phyloP scores from a whole-genome alignment of 2,329 filamentous ascomycete species.

The Paraconiothyrium sp. region DNA sequence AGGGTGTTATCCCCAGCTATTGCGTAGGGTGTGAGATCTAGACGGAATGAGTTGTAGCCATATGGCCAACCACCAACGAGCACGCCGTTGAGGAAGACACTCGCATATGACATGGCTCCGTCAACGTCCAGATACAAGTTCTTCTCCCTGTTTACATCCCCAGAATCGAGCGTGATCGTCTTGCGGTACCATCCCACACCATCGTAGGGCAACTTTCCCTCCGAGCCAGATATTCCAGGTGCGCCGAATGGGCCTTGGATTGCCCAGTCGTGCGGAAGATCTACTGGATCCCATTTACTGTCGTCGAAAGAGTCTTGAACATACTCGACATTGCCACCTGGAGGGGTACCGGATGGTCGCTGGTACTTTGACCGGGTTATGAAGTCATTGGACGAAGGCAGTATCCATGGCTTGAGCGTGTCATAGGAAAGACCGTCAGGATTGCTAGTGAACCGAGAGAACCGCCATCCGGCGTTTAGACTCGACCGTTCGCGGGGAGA shows the following conservation, averaged over 20 bases:
- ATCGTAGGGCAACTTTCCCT: constrained; percentile 60
- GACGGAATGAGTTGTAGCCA: constrained; percentile 61
- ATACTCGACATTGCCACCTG: constrained; percentile 44
- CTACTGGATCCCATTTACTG: constrained; percentile 52
- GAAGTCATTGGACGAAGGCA: constrained; percentile 55
- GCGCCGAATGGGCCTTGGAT: constrained; percentile 57
- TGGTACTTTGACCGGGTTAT: constrained; percentile 44
- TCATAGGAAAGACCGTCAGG: constrained; percentile 51
- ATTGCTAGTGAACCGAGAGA: constrained; percentile 49
- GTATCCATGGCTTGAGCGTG: constrained; percentile 54
- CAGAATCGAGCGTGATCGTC: constrained; percentile 44
- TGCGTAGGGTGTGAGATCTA: constrained; percentile 60
- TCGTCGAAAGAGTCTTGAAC: constrained; percentile 53
- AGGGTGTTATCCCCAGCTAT: constrained; percentile 53
- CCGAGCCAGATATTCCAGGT: constrained; percentile 49
- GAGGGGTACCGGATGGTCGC: constrained; percentile 41
- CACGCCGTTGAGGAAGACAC: constrained; percentile 63
- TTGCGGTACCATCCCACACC: constrained; percentile 65
- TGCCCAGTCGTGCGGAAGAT: constrained; percentile 62
- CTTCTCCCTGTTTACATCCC: constrained; percentile 46
- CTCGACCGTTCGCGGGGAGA: constrained; percentile 40
- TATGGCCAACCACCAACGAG: constrained; percentile 64
- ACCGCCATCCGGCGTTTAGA: constrained; percentile 53
- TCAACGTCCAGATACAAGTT: constrained; percentile 60
- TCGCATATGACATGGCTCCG: constrained; percentile 62